Evolutionary conservation across 371 early-diverging fungal genomes (phyloP), one percentile per base, ranked within the genome.

Genomic region (Rhizopus delemar): DNA sequence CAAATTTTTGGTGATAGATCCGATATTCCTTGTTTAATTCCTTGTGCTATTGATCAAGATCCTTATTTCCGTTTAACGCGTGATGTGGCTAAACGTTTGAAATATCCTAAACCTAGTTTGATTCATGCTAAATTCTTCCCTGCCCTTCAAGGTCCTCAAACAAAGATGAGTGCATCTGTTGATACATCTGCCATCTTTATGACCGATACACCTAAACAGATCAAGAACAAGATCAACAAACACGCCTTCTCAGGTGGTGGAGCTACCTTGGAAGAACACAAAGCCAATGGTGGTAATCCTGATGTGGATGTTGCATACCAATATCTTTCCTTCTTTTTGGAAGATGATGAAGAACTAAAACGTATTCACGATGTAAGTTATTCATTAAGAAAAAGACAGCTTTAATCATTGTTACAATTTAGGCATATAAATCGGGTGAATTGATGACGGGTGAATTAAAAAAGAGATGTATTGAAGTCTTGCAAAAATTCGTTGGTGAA

Each of bases 41-140:
- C 99, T 16, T 95, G 95, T 72, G 99, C 99, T 43, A 98, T 99
- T 66, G 99, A 99, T 74, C 99, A 99, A 84, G 99, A 99, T 69
- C 99, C 99, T 57, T 99, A 98, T 83, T 99, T 99, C 88, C 92
- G 99, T 46, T 77, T 99, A 58, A 98, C 99, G 0, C 89, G 99
- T 65, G 99, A 99, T 80, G 97, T 98, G 13, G 93, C 99, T 16
- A 84, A 84, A 58, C 87, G 84, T 60, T 85, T 99, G 48, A 96
- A 97, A 81, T 94, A 95, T 78, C 95, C 90, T 49, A 99, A 99
- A 78, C 99, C 99, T 3, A 77, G 93, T 8, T 78, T 98, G 41
- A 88, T 99, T 55, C 99, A 99, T 73, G 86, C 96, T 41, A 90
- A 90, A 74, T 98, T 99, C 84, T 93, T 99, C 83, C 99, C 99